phyloP scores from a whole-genome alignment of 2,329 filamentous ascomycete species.

The Trichoderma simmonsii region DNA sequence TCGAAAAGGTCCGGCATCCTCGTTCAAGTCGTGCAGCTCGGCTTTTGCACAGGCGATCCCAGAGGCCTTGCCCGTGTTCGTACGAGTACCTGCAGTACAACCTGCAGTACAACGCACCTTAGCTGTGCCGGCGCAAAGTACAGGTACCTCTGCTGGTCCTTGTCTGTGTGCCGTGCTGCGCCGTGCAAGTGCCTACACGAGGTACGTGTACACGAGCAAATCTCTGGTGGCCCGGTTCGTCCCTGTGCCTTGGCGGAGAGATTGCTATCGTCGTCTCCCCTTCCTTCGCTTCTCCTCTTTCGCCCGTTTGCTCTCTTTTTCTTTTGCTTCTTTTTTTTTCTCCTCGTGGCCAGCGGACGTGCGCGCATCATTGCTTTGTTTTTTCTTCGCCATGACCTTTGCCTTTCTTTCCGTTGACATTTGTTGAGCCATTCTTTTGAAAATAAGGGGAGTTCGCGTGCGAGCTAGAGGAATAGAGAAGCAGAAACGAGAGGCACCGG shows the following conservation, averaged over 20 bases:
- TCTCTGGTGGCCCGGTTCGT: constrained; percentile 13
- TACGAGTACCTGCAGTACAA: neutral
- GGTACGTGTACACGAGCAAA: neutral
- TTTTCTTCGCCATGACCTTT: constrained; percentile 24
- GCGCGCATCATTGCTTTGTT: constrained; percentile 6
- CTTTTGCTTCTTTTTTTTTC: neutral
- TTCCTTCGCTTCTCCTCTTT: constrained; percentile 9
- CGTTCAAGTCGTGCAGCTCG: constrained; percentile 10
- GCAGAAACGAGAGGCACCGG: neutral
- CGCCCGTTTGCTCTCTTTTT: neutral
- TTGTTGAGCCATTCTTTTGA: constrained; percentile 19
- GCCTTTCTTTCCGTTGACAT: constrained; percentile 5
- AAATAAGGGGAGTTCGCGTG: neutral
- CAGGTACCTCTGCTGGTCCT: neutral
- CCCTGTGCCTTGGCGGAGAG: constrained; percentile 7
- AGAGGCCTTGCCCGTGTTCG: neutral
- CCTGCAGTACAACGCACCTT: neutral
- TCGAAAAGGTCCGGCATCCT: constrained; percentile 11
- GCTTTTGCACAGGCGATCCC: constrained; percentile 8
- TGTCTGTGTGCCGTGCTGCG: neutral
- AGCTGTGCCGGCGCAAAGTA: neutral
- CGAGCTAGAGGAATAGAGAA: neutral
- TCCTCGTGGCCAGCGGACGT: constrained; percentile 10
- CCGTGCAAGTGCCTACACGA: neutral
- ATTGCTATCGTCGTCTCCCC: constrained; percentile 12